A percentile compares a stretch with the other conserved stretches of the same genome.
phyloP scores from a whole-genome alignment of 257 asterid species.

The Marsdenia floribunda region DNA sequence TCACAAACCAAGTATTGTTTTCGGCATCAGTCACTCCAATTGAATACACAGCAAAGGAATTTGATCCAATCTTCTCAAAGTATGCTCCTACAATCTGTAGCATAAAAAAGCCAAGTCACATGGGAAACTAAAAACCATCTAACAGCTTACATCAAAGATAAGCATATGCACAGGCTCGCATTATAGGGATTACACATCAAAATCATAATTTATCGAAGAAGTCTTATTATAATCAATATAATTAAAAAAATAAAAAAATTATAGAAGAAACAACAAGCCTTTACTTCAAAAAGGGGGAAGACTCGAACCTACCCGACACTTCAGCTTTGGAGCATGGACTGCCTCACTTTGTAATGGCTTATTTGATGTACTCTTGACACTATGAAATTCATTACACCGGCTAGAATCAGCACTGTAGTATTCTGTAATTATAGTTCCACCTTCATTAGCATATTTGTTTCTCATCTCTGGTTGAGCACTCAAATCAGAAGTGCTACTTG shows the following conservation, averaged over 20 bases:
- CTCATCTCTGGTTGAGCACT: slow-evolving; percentile 2
- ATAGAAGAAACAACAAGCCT: not conserved
- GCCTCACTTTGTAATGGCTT: slow-evolving; percentile 55
- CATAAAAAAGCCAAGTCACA: slow-evolving; percentile 28
- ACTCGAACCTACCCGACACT: slow-evolving; percentile 68
- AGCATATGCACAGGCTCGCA: slow-evolving; percentile 5
- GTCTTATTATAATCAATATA: not conserved
- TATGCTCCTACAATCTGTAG: slow-evolving; percentile 90
- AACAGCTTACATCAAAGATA: slow-evolving; percentile 5
- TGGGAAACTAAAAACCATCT: slow-evolving; percentile 17
- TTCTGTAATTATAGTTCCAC: slow-evolving; percentile 63
- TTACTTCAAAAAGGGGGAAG: slow-evolving; percentile 15
- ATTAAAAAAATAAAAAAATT: not conserved
- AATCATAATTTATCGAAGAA: not conserved
- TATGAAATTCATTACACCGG: slow-evolving; percentile 32
- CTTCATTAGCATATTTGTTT: slow-evolving; percentile 31
- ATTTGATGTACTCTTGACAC: slow-evolving; percentile 55
- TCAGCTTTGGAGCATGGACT: slow-evolving; percentile 57
- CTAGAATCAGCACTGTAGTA: slow-evolving; percentile 56
- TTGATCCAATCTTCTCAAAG: slow-evolving; percentile 89
- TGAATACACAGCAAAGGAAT: slow-evolving; percentile 92
- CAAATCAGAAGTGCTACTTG: slow-evolving; percentile 88
- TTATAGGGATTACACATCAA: not conserved
- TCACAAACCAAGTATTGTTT: slow-evolving; percentile 82
- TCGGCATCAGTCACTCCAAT: slow-evolving; percentile 82